These are phyloP conservation scores for Earliella scabrosa DNA, from an alignment of 1,284 basidiomycete genomes.

Conservation along the genomic window DNA sequence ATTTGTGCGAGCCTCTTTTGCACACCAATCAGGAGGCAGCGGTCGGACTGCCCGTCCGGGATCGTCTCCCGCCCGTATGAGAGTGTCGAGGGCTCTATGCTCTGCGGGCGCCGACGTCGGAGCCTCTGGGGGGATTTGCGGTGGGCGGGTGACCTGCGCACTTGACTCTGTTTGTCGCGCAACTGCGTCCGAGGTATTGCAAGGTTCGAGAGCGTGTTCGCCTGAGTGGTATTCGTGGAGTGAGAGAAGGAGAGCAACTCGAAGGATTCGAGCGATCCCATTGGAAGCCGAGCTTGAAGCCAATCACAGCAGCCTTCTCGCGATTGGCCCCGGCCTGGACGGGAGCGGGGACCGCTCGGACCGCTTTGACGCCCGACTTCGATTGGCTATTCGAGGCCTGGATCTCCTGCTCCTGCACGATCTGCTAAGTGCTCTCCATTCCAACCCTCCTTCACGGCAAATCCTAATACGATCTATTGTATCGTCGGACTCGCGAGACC, in stretches of 20 bases:
- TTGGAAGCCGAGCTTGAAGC: no score
- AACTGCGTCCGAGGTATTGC: not conserved
- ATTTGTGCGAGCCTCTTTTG: not conserved
- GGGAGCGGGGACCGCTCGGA: no score
- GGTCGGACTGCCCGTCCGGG: not conserved
- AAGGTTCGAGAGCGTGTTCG: not conserved
- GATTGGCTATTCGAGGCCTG: no score
- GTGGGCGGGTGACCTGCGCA: not conserved
- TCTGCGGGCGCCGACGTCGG: not conserved
- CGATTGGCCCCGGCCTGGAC: no score
- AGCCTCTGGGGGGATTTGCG: not conserved
- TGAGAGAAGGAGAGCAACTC: not conserved
- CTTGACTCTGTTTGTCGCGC: not conserved
- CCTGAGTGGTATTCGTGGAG: not conserved
- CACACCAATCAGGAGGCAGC: not conserved
- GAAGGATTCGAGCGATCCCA: not conserved
- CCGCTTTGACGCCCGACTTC: no score
- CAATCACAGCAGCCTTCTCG: no score
- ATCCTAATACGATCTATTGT: not conserved
- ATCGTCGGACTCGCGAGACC: not conserved
- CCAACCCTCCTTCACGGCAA: not conserved
- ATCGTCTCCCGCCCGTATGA: constrained; percentile 1
- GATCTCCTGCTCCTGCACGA: no score
- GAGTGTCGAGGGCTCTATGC: not conserved
- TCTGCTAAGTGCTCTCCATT: not conserved